A percentile compares a stretch with the other conserved stretches of the same genome.
Evolutionary conservation across 2,329 filamentous ascomycete species (phyloP).

Genomic region (Scedosporium minutisporum): DNA sequence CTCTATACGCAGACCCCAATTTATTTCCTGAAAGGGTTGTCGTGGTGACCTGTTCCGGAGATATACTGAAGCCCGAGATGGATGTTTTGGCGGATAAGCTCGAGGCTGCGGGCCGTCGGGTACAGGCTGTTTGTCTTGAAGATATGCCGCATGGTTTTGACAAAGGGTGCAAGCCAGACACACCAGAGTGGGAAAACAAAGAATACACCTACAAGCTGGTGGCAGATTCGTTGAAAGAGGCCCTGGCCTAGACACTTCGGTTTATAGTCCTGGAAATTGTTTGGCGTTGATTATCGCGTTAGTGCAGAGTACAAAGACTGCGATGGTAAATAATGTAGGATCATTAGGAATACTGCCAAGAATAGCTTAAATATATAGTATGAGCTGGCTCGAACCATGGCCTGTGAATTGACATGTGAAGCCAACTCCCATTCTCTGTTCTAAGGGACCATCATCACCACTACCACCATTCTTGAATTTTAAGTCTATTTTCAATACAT

Average conservation of each 20-base stretch:
- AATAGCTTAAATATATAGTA: no score
- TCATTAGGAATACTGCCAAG: no score
- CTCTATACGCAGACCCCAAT: constrained; percentile 16
- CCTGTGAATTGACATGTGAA: no score
- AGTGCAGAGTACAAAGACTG: no score
- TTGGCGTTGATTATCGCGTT: no score
- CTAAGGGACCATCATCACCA: no score
- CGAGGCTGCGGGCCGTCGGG: neutral
- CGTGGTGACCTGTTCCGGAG: constrained; percentile 19
- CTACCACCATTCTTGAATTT: no score
- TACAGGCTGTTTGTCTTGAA: constrained; percentile 10
- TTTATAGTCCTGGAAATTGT: neutral
- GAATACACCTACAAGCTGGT: neutral
- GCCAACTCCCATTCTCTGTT: no score
- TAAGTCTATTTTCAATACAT: no score
- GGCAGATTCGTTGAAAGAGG: neutral
- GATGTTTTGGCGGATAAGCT: constrained; percentile 20
- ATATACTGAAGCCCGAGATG: constrained; percentile 24
- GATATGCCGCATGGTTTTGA: constrained; percentile 15
- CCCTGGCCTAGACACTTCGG: neutral
- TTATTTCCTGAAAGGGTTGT: constrained; percentile 19
- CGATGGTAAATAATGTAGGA: no score
- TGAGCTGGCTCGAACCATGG: no score
- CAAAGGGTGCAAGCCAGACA: constrained; percentile 7
- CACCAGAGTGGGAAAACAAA: neutral